Evolutionary conservation across 2,329 filamentous ascomycete species (phyloP), one percentile per base, ranked within the genome.

Genomic region (Epicoccum sorghinum): DNA sequence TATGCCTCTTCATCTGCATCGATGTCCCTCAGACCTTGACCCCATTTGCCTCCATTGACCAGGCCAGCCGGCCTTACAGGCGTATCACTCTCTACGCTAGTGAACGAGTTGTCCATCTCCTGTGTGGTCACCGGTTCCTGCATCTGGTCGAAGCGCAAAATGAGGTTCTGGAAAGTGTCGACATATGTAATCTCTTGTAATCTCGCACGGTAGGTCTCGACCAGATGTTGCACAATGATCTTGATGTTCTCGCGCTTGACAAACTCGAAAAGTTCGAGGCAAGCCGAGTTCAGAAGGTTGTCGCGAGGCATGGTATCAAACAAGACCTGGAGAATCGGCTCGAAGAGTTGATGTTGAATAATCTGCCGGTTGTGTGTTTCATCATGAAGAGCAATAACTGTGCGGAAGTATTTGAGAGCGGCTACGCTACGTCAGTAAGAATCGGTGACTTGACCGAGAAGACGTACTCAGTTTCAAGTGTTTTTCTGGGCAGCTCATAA

Each of bases 271-370:
- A 99, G 84, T 69, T 99, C 95, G 8, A 98, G 82, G 65, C 91
- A 96, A 7, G 93, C 93, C 0, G 93, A 98, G 73, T 95, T 96
- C 29, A 98, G 82, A 3, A 99, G 82, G 64, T 97, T 98, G 74
- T 99, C 93, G 37, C 92, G 86, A 1, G 93, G 91, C 84, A 97
- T 89, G 0, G 91, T 95, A 61, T 90, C 86, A 50, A 89, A 84
- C 30, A 98, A 83, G 33, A 97, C 88, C 62, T 95, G 86, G 12
- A 99, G 80, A 30, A 98, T 90, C 0, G 92, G 89, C 36, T 89
- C 90, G 55, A 98, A 87, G 0, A 95, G 86, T 55, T 88, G 86
- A 70, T 93, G 89, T 62, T 92, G 86, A 24, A 88, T 89, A 64
- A 98, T 84, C 65, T 96, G 89, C 48, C 88, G 89, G 67, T 91